Evolutionary conservation across 2,329 filamentous ascomycete genomes (phyloP).

Genomic region (Cercospora janseana): DNA sequence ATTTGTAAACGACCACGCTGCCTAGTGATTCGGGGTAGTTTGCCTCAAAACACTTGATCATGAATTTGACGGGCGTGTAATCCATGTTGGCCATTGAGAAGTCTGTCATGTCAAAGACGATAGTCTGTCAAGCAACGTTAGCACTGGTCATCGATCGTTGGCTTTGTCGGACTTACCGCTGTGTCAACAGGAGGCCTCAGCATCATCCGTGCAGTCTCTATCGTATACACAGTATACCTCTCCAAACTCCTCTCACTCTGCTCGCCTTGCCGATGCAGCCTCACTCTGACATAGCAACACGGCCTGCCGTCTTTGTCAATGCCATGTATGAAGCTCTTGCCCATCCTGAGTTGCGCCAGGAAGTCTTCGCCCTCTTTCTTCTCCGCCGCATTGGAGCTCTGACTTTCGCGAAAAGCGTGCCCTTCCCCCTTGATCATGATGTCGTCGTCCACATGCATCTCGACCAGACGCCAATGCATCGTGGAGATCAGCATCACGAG

Average conservation of each 20-base stretch:
- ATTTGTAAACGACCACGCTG: conserved; percentile 87
- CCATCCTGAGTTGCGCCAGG: conserved; percentile 76
- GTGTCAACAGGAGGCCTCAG: conserved; percentile 81
- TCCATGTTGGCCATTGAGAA: conserved; percentile 98
- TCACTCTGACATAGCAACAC: conserved; percentile 79
- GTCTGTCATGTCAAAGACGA: conserved; percentile 93
- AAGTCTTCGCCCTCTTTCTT: conserved; percentile 76
- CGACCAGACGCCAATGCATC: conserved; percentile 81
- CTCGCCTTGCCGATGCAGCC: conserved; percentile 77
- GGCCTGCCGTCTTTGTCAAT: conserved; percentile 79
- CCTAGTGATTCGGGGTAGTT: conserved; percentile 96
- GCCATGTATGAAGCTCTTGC: conserved; percentile 91
- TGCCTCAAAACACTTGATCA: conserved; percentile 99
- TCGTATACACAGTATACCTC: conserved; percentile 86
- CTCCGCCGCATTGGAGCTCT: conserved; percentile 57
- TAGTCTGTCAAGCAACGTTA: conserved; percentile 56
- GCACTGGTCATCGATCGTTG: neutral
- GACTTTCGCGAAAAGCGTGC: conserved; percentile 59
- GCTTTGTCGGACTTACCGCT: conserved; percentile 62
- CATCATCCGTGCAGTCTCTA: conserved; percentile 88
- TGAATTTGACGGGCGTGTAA: conserved; percentile 95
- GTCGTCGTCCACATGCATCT: conserved; percentile 86
- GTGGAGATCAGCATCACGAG: conserved; percentile 92
- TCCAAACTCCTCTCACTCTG: conserved; percentile 81
- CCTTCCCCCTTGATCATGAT: conserved; percentile 77